Evolutionary conservation across 257 asterid species (phyloP), one percentile per base, ranked within the genome.

Genomic region (Gentiana straminea): DNA sequence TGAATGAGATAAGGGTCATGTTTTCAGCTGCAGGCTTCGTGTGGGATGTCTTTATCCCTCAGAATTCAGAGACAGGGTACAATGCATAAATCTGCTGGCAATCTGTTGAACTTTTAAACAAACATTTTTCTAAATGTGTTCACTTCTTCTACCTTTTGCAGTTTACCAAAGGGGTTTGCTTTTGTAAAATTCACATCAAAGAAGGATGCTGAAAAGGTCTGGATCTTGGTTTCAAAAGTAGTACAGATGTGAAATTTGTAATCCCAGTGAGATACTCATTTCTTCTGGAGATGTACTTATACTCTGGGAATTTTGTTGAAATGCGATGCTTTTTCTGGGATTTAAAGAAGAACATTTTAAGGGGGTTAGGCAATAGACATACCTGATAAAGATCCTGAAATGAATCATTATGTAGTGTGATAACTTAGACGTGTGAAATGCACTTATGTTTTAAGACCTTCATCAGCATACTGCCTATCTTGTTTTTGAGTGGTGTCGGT

Each of bases 41-140:
- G 46, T 88, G 99, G 99, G 99, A 88, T 60, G 94, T 83, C 38
- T 62, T 81, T 76, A 88, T 88, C 73, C 97, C 98, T 52, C 80
- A 79, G 66, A 88, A 88, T 75, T 60, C 80, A 51, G 94, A 72
- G 74, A 87, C 86, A 55, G 86, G 91, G 97, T 92, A 79, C 62
- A 47, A 43, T 54, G 11, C 35, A 3, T 58, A 41, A 51, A 48
- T 33, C 37, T 51, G 4, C 43, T 4, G 35, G 45, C 32, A 44
- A 10, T 59, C 37, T 24, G 7, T 47, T 65, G 8, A 12, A 24
- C 39, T 46, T 53, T 35, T 44, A 41, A 45, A 35, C 46, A 36
- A 24, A 24, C 34, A 43, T 50, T 37, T 4, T 32, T 62, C 34
- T 12, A 57, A 61, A 36, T 55, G 48, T 61, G 54, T 51, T 44